Base-by-base conservation (phyloP, 192 early-diverging fungal species). In the Funneliformis geosporum region DNA sequence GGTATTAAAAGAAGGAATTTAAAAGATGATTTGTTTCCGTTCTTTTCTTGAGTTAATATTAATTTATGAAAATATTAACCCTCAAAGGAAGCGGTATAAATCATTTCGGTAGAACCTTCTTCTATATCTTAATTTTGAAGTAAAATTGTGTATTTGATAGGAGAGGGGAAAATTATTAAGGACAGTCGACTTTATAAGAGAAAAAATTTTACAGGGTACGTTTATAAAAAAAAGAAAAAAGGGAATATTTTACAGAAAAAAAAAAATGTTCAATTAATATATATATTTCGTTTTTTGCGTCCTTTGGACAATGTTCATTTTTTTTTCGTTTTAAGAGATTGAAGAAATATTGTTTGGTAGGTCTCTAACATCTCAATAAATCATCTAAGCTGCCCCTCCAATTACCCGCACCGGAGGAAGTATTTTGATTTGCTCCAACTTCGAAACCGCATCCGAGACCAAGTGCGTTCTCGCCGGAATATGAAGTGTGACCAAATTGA, bases 261-360 rank as follows among this genome's bases (percentile, higher is more conserved):
- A 55, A 65, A 65, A 65, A 65, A 65, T 65, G 62, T 65, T 65
- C 62, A 65, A 23, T 65, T 28, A 14, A 65, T n/a, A 65, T 65
- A 65, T 65, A 5, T 14, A 64, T 64, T 28, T 64, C 47, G 21
- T 16, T 21, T 55, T 55, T 55, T 65, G 62, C 62, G 62, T 64
- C 8, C 0, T 55, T 55, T 12, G 3, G 12, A 25, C 62, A 65
- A 65, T 65, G 62, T 64, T 64, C 25, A 62, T 62, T 62, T 62
- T 64, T 23, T 64, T 28, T 64, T 64, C 27, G 10, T 14, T 47
- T 14, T 2, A 55, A 55, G 3, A 55, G 4, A 14, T 47, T 47
- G 10, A 14, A 1, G 12, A 33, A 27, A 14, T 4, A 11, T 55
- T 18, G 50, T 44, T 44, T 5, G 6, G 2, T 43, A 9, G 11